phyloP scores from a whole-genome alignment of 2,329 filamentous ascomycete genomes.

The Podosphaera leucotricha region DNA sequence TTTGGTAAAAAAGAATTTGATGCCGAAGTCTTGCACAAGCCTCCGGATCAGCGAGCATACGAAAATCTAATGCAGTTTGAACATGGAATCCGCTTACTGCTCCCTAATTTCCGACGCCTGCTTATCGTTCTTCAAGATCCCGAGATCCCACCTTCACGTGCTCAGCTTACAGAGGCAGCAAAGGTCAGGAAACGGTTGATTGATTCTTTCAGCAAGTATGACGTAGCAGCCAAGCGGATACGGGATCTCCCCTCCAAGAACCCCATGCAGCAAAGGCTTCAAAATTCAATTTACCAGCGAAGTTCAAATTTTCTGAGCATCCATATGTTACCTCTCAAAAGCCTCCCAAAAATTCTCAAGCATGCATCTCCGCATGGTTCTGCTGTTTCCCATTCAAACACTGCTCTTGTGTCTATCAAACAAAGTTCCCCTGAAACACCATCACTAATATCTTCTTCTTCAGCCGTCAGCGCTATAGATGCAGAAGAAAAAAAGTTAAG shows the following conservation, averaged over 20 bases:
- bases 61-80: slow-evolving; percentile 48
- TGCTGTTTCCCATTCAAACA: slow-evolving; percentile 6
- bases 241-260: slow-evolving; percentile 42
- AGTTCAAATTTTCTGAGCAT: slow-evolving; percentile 45
- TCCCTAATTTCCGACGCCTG: slow-evolving; percentile 47
- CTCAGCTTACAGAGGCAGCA: slow-evolving; percentile 41
- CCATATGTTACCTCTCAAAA: slow-evolving; percentile 51
- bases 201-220: slow-evolving; percentile 49
- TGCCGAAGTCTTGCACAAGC: slow-evolving; percentile 29
- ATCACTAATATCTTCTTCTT: slow-evolving; percentile 29
- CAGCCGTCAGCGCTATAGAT: slow-evolving; percentile 38
- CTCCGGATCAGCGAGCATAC: slow-evolving; percentile 40
- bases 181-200: slow-evolving; percentile 49
- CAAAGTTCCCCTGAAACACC: slow-evolving; percentile 27
- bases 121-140: slow-evolving; percentile 40
- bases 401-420: slow-evolving; percentile 33
- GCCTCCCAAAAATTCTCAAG: slow-evolving; percentile 32
- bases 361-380: slow-evolving; percentile 29
- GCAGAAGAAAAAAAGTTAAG: slow-evolving; percentile 45
- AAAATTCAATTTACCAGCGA: slow-evolving; percentile 46
- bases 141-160: slow-evolving; percentile 22
- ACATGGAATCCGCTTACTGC: slow-evolving; percentile 40
- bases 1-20: slow-evolving; percentile 47
- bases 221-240: slow-evolving; percentile 42
- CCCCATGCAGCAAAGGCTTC: slow-evolving; percentile 36